These are phyloP conservation scores for Collybiopsis confluens DNA, from an alignment of 768 basidiomycete species.

Conservation along the genomic window DNA sequence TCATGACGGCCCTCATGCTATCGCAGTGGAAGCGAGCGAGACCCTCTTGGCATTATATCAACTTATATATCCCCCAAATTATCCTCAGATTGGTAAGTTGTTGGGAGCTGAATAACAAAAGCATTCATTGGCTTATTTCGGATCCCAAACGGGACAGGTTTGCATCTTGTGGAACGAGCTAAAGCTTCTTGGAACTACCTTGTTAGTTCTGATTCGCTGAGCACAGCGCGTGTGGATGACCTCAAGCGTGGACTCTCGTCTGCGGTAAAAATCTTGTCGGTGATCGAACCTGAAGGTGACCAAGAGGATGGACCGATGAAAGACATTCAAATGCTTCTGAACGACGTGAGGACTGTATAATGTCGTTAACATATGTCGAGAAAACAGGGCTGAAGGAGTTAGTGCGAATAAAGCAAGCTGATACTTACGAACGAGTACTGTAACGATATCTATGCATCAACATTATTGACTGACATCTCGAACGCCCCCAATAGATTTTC, in stretches of 20 bases:
- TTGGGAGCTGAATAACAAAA: background rate
- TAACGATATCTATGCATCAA: no score
- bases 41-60: conserved; percentile 63
- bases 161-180: conserved; percentile 72
- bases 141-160: conserved; percentile 43
- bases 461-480: no score
- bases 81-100: conserved; percentile 74
- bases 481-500: no score
- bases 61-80: conserved; percentile 68
- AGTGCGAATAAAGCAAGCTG: background rate
- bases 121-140: background rate
- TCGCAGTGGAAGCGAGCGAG: conserved; percentile 50
- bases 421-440: no score
- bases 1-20: conserved; percentile 55
- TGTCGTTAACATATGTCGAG: background rate
- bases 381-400: background rate
- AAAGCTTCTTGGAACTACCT: conserved; percentile 75
- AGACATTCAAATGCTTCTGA: conserved; percentile 42
- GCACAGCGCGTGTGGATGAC: conserved; percentile 12
- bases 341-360: background rate
- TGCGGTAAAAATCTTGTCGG: conserved; percentile 35
- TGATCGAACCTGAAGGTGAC: conserved; percentile 64
- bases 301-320: conserved; percentile 47
- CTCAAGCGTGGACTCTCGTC: conserved; percentile 34
- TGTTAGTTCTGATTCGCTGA: conserved; percentile 25